Evolutionary conservation across 257 asterid species (phyloP).

Genomic region (Cruciata laevipes): DNA sequence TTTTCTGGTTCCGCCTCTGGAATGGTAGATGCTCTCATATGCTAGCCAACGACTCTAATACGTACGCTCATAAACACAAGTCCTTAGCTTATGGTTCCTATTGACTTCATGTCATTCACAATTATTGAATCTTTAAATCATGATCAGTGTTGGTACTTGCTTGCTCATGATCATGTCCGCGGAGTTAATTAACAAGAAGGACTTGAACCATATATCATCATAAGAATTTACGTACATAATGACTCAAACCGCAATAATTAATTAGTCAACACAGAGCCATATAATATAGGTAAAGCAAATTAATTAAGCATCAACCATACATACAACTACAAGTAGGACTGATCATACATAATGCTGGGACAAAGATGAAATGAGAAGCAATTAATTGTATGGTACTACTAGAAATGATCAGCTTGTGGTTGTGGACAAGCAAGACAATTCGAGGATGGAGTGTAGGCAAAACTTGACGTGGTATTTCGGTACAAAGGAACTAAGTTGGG

Average conservation of each 20-base stretch:
- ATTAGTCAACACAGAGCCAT: not conserved
- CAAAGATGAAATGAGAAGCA: not conserved
- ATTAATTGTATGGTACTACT: not conserved
- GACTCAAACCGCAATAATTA: not conserved
- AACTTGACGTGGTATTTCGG: conserved; percentile 9
- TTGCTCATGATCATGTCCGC: not conserved
- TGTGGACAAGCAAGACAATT: conserved; percentile 17
- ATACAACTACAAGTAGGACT: not conserved
- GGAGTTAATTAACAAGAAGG: not conserved
- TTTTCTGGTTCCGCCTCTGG: too few species aligned
- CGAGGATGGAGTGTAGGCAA: conserved; percentile 6
- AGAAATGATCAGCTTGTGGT: conserved; percentile 1
- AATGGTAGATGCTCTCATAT: too few species aligned
- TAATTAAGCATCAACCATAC: too few species aligned
- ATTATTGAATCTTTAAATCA: too few species aligned
- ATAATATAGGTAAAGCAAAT: not conserved
- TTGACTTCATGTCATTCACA: not conserved
- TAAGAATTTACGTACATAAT: not conserved
- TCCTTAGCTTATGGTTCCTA: too few species aligned
- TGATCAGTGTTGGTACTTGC: not conserved
- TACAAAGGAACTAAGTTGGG: conserved; percentile 6
- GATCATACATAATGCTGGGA: not conserved
- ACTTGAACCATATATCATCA: not conserved
- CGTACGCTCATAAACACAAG: too few species aligned
- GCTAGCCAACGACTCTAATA: too few species aligned